Evolutionary conservation across 2,329 filamentous ascomycete species (phyloP).

Genomic region (Hymenoscyphus linearis): DNA sequence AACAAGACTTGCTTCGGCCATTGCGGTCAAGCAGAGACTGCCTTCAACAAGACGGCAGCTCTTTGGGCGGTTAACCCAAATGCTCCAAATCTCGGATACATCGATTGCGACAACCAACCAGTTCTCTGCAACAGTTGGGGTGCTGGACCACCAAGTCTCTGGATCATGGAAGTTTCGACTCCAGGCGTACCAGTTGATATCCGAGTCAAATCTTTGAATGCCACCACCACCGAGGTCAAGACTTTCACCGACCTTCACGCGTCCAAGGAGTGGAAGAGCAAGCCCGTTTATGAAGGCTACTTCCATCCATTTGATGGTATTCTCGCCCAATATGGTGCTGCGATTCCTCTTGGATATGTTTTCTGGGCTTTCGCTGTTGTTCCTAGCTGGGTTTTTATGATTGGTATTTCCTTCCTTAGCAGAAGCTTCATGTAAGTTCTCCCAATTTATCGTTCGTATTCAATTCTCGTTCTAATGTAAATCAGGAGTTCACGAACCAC

Average conservation of each 20-base stretch:
- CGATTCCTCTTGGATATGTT: constrained; percentile 60
- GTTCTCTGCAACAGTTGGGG: constrained; percentile 73
- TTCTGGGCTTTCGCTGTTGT: constrained; percentile 63
- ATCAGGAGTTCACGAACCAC: constrained; percentile 22
- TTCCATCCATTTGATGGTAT: constrained; percentile 74
- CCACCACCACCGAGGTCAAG: constrained; percentile 60
- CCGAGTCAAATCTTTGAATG: constrained; percentile 62
- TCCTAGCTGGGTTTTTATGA: constrained; percentile 74
- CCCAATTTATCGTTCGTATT: constrained; percentile 12
- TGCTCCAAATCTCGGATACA: constrained; percentile 60
- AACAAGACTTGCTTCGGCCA: constrained; percentile 70
- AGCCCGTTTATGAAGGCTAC: constrained; percentile 52
- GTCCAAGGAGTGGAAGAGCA: constrained; percentile 45
- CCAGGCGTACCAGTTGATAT: constrained; percentile 58
- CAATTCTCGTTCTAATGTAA: constrained; percentile 21
- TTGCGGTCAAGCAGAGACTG: constrained; percentile 58
- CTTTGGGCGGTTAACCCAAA: constrained; percentile 56
- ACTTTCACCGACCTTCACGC: constrained; percentile 57
- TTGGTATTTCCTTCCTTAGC: constrained; percentile 67
- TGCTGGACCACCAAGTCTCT: constrained; percentile 57
- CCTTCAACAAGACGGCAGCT: constrained; percentile 60
- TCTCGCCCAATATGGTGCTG: constrained; percentile 56
- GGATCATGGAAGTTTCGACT: constrained; percentile 63
- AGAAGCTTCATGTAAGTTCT: constrained; percentile 67
- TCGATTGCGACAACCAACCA: constrained; percentile 71